phyloP scores from a whole-genome alignment of 306 rosid species.

The Cucurbita pepo region DNA sequence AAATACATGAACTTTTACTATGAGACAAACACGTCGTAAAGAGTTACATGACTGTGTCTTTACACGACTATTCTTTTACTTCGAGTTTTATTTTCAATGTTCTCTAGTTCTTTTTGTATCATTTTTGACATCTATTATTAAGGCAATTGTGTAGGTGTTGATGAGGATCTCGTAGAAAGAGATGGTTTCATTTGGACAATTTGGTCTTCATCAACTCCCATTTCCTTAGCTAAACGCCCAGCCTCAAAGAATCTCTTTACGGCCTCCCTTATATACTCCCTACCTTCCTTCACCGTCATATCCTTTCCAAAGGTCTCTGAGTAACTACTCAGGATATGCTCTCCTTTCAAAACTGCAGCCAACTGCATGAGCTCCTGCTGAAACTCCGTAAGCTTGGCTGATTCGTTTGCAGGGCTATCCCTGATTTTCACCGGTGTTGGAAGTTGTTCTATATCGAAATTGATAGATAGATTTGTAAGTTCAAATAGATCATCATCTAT shows the following conservation, averaged over 20 bases:
- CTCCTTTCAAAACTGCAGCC: conserved; percentile 74
- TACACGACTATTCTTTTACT: too few species aligned
- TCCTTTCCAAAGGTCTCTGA: conserved; percentile 39
- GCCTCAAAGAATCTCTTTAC: conserved; percentile 60
- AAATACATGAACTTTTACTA: not conserved
- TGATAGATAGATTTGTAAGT: not conserved
- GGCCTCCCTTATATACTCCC: conserved; percentile 51
- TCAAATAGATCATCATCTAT: not conserved
- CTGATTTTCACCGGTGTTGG: conserved; percentile 46
- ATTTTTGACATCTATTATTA: not conserved
- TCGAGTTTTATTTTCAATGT: not conserved
- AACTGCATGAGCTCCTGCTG: conserved; percentile 72
- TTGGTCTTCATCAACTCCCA: conserved; percentile 64
- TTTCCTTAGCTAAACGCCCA: conserved; percentile 46
- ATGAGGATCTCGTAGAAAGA: conserved; percentile 43
- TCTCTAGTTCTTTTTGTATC: not conserved
- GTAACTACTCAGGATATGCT: conserved; percentile 46
- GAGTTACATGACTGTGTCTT: not conserved
- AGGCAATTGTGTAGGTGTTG: conserved; percentile 5
- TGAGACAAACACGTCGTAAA: not conserved
- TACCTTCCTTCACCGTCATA: conserved; percentile 66
- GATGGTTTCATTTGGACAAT: conserved; percentile 87
- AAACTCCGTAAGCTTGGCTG: conserved; percentile 47
- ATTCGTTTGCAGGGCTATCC: conserved; percentile 35
- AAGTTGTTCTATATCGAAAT: conserved; percentile 34